Percentiles rank a stretch among this genome's conserved stretches.
Conservation (phyloP, 306 rosid species). For the Quercus alba region DNA sequence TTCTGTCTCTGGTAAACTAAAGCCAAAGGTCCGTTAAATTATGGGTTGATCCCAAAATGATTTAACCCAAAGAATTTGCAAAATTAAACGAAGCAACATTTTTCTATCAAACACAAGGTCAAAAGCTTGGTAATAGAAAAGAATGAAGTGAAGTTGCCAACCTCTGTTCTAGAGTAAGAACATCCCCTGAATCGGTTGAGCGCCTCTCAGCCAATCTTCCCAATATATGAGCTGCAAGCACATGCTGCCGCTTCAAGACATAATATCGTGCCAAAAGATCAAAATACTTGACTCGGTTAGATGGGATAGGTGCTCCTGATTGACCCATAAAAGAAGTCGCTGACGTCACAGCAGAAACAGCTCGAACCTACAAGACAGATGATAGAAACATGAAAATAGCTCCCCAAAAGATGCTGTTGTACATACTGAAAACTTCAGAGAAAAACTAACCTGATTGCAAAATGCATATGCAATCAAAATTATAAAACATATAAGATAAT, state of each 20-base stretch:
- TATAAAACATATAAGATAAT: neutral
- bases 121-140: constrained; percentile 9
- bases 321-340: constrained; percentile 62
- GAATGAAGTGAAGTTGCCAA: constrained; percentile 16
- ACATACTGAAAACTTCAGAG: neutral
- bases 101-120: constrained; percentile 6
- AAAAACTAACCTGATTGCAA: constrained; percentile 13
- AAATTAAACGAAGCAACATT: constrained; percentile 10
- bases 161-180: constrained; percentile 85
- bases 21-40: neutral
- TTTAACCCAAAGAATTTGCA: constrained; percentile 15
- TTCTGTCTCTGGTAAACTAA: neutral
- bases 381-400: constrained; percentile 17
- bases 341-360: constrained; percentile 53
- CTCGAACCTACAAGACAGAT: constrained; percentile 59
- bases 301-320: constrained; percentile 50
- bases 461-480: constrained; percentile 11
- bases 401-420: constrained; percentile 3
- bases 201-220: constrained; percentile 84
- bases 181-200: constrained; percentile 53
- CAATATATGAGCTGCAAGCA: constrained; percentile 93
- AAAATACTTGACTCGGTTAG: constrained; percentile 70
- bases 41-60: neutral
- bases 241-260: constrained; percentile 83
- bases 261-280: constrained; percentile 94